Conservation (phyloP, 805 yeast genomes). For the Vanderwaltozyma yarrowii region DNA sequence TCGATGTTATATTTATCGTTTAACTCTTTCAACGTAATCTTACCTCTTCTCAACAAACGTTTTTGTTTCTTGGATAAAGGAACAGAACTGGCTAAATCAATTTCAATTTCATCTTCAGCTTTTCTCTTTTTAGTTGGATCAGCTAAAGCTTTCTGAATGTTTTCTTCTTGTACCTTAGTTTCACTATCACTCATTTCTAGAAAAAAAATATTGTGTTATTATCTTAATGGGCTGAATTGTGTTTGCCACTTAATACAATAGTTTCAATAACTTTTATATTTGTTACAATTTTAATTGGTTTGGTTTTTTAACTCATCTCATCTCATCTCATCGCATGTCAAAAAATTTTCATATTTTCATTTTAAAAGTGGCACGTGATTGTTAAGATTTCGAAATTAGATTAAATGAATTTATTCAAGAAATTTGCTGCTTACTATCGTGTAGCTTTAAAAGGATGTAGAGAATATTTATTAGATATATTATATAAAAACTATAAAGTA, state of each 20-base stretch:
- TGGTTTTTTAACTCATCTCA: conserved; percentile 14
- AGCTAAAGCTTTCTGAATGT: conserved; percentile 23
- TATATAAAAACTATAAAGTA: too few relatives aligned
- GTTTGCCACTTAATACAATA: too few relatives aligned
- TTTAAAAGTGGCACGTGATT: too few relatives aligned
- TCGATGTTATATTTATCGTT: conserved; percentile 33
- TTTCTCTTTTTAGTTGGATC: conserved; percentile 30
- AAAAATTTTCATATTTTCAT: conserved; percentile 8
- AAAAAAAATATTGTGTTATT: not conserved
- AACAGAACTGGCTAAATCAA: conserved; percentile 56
- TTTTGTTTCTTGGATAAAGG: conserved; percentile 90
- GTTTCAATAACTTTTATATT: too few relatives aligned
- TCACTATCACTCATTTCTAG: not conserved
- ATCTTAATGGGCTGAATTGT: too few relatives aligned
- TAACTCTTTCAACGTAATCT: conserved; percentile 48
- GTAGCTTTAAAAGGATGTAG: too few relatives aligned
- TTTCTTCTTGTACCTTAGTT: conserved; percentile 10
- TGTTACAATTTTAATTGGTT: too few relatives aligned
- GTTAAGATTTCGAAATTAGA: too few relatives aligned
- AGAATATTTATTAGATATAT: not conserved
- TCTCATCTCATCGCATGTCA: conserved; percentile 6
- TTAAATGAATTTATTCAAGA: too few relatives aligned
- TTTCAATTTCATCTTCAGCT: conserved; percentile 49
- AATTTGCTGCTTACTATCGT: too few relatives aligned
- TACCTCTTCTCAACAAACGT: conserved; percentile 72